phyloP scores from a whole-genome alignment of 2,329 filamentous ascomycete species.

The Cercospora zeae-maydis region DNA sequence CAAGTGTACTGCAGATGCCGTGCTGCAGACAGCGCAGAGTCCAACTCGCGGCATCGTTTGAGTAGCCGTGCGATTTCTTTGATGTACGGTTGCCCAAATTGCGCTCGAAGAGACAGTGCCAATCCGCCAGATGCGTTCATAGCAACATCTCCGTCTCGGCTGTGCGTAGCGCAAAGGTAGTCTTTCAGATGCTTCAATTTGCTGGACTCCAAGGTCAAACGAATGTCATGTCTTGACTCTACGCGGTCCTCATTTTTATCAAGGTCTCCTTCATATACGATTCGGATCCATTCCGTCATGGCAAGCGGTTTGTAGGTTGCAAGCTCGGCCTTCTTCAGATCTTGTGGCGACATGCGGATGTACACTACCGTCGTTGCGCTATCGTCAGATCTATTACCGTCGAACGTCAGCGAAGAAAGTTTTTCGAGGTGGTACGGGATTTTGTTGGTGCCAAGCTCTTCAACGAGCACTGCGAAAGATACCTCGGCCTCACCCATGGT shows the following conservation, averaged over 20 bases:
- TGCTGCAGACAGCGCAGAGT: slow-evolving; percentile 66
- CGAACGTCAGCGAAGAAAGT: slow-evolving; percentile 11
- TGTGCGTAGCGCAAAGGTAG: slow-evolving; percentile 41
- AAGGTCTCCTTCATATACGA: slow-evolving; percentile 12
- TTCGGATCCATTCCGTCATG: slow-evolving; percentile 15
- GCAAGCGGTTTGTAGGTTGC: background rate
- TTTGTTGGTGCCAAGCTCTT: slow-evolving; percentile 24
- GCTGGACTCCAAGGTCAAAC: slow-evolving; percentile 37
- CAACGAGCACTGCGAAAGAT: slow-evolving; percentile 29
- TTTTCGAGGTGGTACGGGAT: slow-evolving; percentile 27
- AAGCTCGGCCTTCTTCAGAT: background rate
- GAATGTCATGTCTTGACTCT: slow-evolving; percentile 40
- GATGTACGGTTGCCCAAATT: slow-evolving; percentile 58
- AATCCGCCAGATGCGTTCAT: slow-evolving; percentile 63
- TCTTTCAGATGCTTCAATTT: slow-evolving; percentile 39
- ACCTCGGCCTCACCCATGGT: slow-evolving; percentile 39
- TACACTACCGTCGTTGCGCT: slow-evolving; percentile 12
- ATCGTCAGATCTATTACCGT: background rate
- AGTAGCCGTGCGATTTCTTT: slow-evolving; percentile 58
- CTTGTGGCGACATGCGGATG: slow-evolving; percentile 1
- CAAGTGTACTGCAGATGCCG: slow-evolving; percentile 56
- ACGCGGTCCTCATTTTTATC: slow-evolving; percentile 2
- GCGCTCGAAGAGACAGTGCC: slow-evolving; percentile 56
- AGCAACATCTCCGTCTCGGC: slow-evolving; percentile 55
- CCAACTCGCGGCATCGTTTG: slow-evolving; percentile 65